Evolutionary conservation across 768 basidiomycete genomes (phyloP).

Genomic region (Tricholomella constricta): DNA sequence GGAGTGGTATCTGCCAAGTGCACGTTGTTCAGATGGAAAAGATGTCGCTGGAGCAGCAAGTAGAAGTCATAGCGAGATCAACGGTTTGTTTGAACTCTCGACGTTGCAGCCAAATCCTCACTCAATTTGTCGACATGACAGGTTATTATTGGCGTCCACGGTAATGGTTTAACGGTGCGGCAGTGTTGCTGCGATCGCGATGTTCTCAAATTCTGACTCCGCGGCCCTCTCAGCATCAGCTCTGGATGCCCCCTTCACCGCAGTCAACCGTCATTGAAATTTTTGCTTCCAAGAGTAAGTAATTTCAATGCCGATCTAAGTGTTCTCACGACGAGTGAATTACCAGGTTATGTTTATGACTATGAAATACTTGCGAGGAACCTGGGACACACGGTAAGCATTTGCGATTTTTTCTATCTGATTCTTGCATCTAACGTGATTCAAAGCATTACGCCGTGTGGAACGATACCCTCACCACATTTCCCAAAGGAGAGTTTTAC

Average conservation of each 20-base stretch:
- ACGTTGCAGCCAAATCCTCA: background rate
- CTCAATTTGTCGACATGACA: slow-evolving; percentile 19
- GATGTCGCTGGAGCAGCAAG: slow-evolving; percentile 61
- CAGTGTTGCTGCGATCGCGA: background rate
- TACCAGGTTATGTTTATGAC: slow-evolving; percentile 40
- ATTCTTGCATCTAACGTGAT: background rate
- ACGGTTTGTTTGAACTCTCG: slow-evolving; percentile 45
- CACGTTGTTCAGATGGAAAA: slow-evolving; percentile 42
- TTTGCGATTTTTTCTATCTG: background rate
- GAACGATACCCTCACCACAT: slow-evolving; percentile 61
- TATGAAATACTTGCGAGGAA: slow-evolving; percentile 48
- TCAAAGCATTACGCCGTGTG: slow-evolving; percentile 63
- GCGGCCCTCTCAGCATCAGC: slow-evolving; percentile 41
- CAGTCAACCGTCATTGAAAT: slow-evolving; percentile 72
- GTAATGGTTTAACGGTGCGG: slow-evolving; percentile 66
- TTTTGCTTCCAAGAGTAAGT: slow-evolving; percentile 56
- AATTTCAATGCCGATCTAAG: background rate
- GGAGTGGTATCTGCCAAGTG: slow-evolving; percentile 52
- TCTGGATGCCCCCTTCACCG: slow-evolving; percentile 69
- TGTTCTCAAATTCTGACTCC: background rate
- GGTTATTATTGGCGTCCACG: slow-evolving; percentile 68
- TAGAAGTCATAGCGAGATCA: slow-evolving; percentile 59
- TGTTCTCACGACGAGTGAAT: background rate
- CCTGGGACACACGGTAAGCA: slow-evolving; percentile 39
- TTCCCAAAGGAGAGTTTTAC: slow-evolving; percentile 29